Evolutionary conservation across 768 basidiomycete species (phyloP), one percentile per base, ranked within the genome.

Genomic region (Mycena alexandri): DNA sequence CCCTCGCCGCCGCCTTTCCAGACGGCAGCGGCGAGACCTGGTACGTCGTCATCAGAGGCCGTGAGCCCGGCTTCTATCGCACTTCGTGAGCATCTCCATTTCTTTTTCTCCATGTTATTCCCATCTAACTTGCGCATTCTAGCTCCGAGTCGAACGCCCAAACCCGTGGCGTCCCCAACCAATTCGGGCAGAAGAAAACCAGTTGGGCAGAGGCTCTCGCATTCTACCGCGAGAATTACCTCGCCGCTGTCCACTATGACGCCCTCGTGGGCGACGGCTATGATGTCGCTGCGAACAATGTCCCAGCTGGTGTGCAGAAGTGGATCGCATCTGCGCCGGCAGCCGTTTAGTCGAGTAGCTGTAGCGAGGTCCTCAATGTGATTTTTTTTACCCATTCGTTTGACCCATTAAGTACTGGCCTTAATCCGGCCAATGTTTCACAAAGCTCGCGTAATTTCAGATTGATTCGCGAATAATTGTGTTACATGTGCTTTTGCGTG

Each of bases 31-130:
- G 60, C 8, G 60, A 61, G 51, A 12, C 16, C 0, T 61, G 60
- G 60, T 61, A 61, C 17, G 60, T 61, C 2, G 60, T 61, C 1
- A 61, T 61, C 24, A 11, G 60, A 11, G 50, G 60, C 24, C 50
- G 38, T 16, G 50, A 61, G 19, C 60, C 60, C 5, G 48, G 60
- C 19, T 8, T 60, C 8, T 60, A 60, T 22, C 47, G 47, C 43
- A 51, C 21, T 51, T 11, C 48, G 48, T 51, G 10, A 22, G 22
- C n/a, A n/a, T 51, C 48, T 24, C 29, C 19, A 19, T 14, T 19
- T 53, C 51, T 16, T 17, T 16, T 33, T 53, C 29, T 14, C n/a
- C 9, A 24, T 21, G 21, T 22, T 22, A 17, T 22, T 17, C 24
- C 9, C 21, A 22, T 21, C 6, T 47, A 22, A 21, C 46, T 47